Conservation (phyloP, 2,329 filamentous ascomycete genomes). For the Teratosphaeria epicoccoides region DNA sequence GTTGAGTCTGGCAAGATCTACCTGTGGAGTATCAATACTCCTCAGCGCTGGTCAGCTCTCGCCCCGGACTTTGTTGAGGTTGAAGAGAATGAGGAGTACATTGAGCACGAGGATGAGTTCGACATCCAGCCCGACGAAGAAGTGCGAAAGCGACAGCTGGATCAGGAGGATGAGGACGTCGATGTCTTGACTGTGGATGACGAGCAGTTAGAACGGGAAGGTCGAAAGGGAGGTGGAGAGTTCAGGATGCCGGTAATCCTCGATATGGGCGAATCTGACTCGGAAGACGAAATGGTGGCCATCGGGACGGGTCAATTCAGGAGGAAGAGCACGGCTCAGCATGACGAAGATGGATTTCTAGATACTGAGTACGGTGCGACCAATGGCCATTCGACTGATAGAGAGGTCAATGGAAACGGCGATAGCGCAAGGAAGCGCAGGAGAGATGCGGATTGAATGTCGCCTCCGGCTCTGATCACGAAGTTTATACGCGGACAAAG, state of each 20-base stretch:
- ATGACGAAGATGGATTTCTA: slow-evolving; percentile 37
- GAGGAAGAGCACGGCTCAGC: slow-evolving; percentile 51
- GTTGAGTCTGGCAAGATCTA: slow-evolving; percentile 89
- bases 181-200: slow-evolving; percentile 74
- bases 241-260: slow-evolving; percentile 92
- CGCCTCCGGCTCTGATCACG: too few species aligned
- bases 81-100: slow-evolving; percentile 95
- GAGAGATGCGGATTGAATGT: neutral
- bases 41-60: slow-evolving; percentile 93
- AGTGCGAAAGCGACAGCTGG: slow-evolving; percentile 78
- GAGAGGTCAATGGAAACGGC: neutral
- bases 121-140: slow-evolving; percentile 95
- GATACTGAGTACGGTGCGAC: slow-evolving; percentile 8
- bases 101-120: slow-evolving; percentile 93
- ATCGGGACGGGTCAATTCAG: slow-evolving; percentile 72
- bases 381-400: slow-evolving; percentile 9
- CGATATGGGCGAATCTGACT: slow-evolving; percentile 86
- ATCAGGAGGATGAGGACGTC: slow-evolving; percentile 85
- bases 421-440: neutral
- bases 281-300: slow-evolving; percentile 72
- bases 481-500: too few species aligned
- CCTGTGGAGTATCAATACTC: slow-evolving; percentile 90
- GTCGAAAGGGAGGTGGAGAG: slow-evolving; percentile 31
- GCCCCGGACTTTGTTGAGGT: slow-evolving; percentile 96
- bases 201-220: slow-evolving; percentile 33